A percentile compares a stretch with the other conserved stretches of the same genome.
phyloP scores from a whole-genome alignment of 1,284 basidiomycete genomes.

The Retiboletus flavoniger region DNA sequence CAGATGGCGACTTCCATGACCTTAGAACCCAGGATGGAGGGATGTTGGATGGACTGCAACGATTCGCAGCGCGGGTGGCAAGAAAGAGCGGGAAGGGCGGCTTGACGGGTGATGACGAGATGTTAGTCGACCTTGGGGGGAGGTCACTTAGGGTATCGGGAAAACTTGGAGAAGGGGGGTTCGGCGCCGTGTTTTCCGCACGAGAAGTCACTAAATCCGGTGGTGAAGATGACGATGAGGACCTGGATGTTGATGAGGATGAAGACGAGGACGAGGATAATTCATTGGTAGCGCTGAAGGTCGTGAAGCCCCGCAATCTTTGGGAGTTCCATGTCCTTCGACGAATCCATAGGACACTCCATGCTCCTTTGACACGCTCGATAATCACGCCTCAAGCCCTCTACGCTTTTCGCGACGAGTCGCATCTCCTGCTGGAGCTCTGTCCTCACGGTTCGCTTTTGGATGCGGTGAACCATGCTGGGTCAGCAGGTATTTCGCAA shows the following conservation, averaged over 20 bases:
- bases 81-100: slow-evolving; percentile 45
- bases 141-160: slow-evolving; percentile 69
- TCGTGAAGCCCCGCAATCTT: slow-evolving; percentile 83
- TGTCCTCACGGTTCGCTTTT: slow-evolving; percentile 92
- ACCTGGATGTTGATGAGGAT: slow-evolving; percentile 58
- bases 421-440: slow-evolving; percentile 85
- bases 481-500: slow-evolving; percentile 64
- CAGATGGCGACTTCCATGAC: slow-evolving; percentile 69
- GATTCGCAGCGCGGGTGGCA: slow-evolving; percentile 55
- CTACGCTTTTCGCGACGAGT: slow-evolving; percentile 87
- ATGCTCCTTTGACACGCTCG: slow-evolving; percentile 54
- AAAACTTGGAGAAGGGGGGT: slow-evolving; percentile 97
- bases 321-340: slow-evolving; percentile 95
- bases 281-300: slow-evolving; percentile 84
- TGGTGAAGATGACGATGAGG: slow-evolving; percentile 49
- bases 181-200: slow-evolving; percentile 90
- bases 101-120: slow-evolving; percentile 41
- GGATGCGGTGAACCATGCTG: slow-evolving; percentile 88
- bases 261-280: slow-evolving; percentile 57
- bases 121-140: slow-evolving; percentile 55
- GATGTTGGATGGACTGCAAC: slow-evolving; percentile 67
- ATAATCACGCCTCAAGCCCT: slow-evolving; percentile 75
- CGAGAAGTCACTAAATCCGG: slow-evolving; percentile 47
- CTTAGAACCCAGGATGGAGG: slow-evolving; percentile 52
- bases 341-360: slow-evolving; percentile 69